Evolutionary conservation across 192 early-diverging fungal genomes (phyloP).

Genomic region (Coemansia guatemalensis): DNA sequence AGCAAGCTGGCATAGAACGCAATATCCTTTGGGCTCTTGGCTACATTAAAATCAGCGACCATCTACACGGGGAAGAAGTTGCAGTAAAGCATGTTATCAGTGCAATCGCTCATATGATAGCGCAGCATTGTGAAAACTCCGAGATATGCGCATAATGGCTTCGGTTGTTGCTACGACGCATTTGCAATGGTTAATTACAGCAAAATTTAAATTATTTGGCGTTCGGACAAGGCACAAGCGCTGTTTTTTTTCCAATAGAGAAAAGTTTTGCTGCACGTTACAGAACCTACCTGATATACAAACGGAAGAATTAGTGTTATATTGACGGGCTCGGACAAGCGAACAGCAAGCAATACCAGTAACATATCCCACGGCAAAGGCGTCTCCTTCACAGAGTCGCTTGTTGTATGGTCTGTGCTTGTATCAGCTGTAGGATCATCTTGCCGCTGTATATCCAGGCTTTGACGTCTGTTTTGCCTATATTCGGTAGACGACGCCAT

Average conservation of each 20-base stretch:
- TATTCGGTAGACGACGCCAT: not conserved
- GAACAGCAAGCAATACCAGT: constrained; percentile 26
- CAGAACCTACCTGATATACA: constrained; percentile 63
- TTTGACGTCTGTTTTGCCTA: not conserved
- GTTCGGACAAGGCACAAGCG: not conserved
- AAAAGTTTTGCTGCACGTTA: not conserved
- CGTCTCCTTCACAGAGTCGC: constrained; percentile 25
- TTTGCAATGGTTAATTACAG: not conserved
- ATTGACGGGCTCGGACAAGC: constrained; percentile 70
- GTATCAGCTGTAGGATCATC: not conserved
- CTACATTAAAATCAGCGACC: constrained; percentile 69
- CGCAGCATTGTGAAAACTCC: not conserved
- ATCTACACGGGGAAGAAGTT: constrained; percentile 43
- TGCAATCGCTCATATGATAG: not conserved
- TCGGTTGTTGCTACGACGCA: not conserved
- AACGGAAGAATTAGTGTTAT: constrained; percentile 81
- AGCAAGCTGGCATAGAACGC: constrained; percentile 72
- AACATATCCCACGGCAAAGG: constrained; percentile 50
- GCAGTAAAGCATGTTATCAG: not conserved
- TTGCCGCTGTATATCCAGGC: not conserved
- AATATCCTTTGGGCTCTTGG: constrained; percentile 71
- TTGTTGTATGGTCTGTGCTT: not conserved
- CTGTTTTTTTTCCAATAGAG: not conserved
- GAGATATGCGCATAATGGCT: not conserved
- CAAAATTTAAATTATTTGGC: not conserved